A percentile compares a stretch with the other conserved stretches of the same genome.
These are phyloP conservation scores for Myrica gale DNA, from an alignment of 306 rosid genomes.

Conservation along the genomic window DNA sequence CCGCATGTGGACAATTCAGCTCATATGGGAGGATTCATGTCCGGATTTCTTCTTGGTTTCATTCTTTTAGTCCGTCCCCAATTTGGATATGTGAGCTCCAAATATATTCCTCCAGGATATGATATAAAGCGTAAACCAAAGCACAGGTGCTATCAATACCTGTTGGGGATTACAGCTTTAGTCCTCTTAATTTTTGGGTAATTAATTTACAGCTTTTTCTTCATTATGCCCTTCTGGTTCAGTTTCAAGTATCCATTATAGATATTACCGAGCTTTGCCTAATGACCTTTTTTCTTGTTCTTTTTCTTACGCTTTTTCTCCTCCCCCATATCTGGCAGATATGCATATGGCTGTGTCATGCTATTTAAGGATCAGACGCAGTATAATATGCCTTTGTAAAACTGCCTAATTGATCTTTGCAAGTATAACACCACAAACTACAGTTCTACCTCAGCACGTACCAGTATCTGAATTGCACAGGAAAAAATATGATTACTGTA, in stretches of 20 bases:
- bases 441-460: constrained; percentile 3
- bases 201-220: background rate
- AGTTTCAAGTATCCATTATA: background rate
- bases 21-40: constrained; percentile 80
- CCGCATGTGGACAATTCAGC: constrained; percentile 90
- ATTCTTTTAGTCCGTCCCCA: constrained; percentile 72
- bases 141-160: constrained; percentile 65
- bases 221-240: background rate
- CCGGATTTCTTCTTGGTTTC: constrained; percentile 81
- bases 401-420: constrained; percentile 28
- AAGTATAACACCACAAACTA: constrained; percentile 25
- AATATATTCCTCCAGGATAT: constrained; percentile 61
- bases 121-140: constrained; percentile 46
- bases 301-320: constrained; percentile 6
- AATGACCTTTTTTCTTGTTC: background rate
- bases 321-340: constrained; percentile 37
- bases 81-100: constrained; percentile 63
- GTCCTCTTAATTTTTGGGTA: constrained; percentile 61
- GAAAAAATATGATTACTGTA: too few species aligned
- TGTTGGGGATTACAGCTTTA: constrained; percentile 38
- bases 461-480: background rate
- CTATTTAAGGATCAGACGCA: constrained; percentile 20
- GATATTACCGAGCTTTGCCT: background rate
- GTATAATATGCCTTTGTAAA: constrained; percentile 1
- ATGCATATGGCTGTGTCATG: constrained; percentile 35